These are phyloP conservation scores for Talaromyces funiculosus DNA, from an alignment of 2,329 filamentous ascomycete species.

Conservation along the genomic window DNA sequence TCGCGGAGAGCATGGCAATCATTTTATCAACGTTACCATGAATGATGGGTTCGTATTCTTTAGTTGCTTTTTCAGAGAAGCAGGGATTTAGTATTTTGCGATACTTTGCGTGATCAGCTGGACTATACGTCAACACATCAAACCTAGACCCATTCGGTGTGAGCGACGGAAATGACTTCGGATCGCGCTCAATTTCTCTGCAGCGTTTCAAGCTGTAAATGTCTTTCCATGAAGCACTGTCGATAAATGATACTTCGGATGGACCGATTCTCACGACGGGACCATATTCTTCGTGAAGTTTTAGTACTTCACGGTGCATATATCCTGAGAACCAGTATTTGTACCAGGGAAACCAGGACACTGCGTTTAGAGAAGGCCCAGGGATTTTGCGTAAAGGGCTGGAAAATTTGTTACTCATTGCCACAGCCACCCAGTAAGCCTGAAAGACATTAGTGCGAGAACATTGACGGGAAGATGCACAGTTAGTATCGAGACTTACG, in stretches of 20 bases:
- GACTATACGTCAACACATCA: not conserved
- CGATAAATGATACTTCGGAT: not conserved
- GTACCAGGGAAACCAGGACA: not conserved
- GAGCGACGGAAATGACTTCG: not conserved
- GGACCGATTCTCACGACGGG: not conserved
- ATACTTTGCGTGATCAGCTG: not conserved
- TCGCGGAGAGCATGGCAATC: not conserved
- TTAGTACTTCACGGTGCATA: not conserved
- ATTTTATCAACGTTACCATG: not conserved
- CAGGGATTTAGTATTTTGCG: not conserved
- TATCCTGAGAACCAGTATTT: not conserved
- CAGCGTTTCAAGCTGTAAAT: not conserved
- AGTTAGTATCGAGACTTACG: too few relatives aligned
- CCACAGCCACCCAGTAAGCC: too few relatives aligned
- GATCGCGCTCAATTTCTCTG: not conserved
- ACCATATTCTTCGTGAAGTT: not conserved
- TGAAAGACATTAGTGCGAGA: too few relatives aligned
- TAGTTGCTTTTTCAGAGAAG: not conserved
- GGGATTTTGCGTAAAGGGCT: not conserved
- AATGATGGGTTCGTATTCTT: not conserved
- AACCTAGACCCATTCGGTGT: not conserved
- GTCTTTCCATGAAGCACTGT: not conserved
- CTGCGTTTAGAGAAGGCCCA: not conserved
- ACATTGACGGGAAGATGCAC: too few relatives aligned
- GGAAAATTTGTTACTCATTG: not conserved